A percentile compares a stretch with the other conserved stretches of the same genome.
These are phyloP conservation scores for Aureobasidium namibiae DNA, from an alignment of 2,329 filamentous ascomycete species.

Conservation along the genomic window DNA sequence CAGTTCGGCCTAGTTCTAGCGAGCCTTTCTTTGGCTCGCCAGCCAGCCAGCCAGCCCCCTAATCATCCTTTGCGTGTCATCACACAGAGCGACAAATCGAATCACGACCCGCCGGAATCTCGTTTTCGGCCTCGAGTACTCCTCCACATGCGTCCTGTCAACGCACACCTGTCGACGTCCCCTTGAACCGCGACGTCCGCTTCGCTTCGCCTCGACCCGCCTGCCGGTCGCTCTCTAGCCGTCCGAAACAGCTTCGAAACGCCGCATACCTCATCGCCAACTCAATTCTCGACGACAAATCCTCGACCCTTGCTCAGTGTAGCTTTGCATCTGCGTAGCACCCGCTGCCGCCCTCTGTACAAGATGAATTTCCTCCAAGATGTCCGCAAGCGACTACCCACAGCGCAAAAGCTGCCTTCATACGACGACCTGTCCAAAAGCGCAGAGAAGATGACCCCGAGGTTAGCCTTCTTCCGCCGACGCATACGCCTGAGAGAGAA, in stretches of 20 bases:
- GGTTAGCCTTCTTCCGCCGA: slow-evolving; percentile 73
- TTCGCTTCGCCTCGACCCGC: background rate
- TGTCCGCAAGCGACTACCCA: slow-evolving; percentile 38
- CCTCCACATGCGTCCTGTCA: slow-evolving; percentile 11
- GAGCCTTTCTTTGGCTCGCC: background rate
- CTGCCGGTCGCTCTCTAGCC: background rate
- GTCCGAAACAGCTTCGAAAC: background rate
- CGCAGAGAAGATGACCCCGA: slow-evolving; percentile 37
- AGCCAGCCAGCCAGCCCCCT: background rate
- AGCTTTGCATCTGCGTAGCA: background rate
- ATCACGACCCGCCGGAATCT: background rate
- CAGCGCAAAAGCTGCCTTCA: slow-evolving; percentile 34
- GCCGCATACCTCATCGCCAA: slow-evolving; percentile 5
- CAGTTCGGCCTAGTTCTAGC: background rate
- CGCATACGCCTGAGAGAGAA: slow-evolving; percentile 85
- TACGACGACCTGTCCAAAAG: slow-evolving; percentile 36
- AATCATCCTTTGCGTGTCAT: slow-evolving; percentile 7
- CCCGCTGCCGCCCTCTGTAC: background rate
- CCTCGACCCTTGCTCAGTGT: background rate
- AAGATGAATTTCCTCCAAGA: slow-evolving; percentile 37
- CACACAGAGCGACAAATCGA: background rate
- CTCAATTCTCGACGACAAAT: background rate
- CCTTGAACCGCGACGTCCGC: slow-evolving; percentile 5
- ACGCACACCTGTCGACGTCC: background rate
- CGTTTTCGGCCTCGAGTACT: slow-evolving; percentile 1